These are phyloP conservation scores for Juglanconis sp. DNA, from an alignment of 2,329 filamentous ascomycete species.

Conservation along the genomic window DNA sequence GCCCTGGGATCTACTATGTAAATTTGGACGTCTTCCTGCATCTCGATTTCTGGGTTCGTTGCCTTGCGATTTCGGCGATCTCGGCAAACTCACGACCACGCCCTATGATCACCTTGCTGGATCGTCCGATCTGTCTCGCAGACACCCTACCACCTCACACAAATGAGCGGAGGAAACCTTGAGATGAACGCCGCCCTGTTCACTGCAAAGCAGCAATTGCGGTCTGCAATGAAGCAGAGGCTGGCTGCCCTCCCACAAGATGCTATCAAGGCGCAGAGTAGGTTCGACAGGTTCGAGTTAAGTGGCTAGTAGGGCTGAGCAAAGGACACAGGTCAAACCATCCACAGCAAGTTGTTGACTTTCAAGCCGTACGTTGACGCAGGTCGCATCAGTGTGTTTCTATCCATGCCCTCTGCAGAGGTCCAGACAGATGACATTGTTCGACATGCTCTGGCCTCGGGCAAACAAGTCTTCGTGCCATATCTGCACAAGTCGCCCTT, in stretches of 20 bases:
- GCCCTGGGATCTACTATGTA: background rate
- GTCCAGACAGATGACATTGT: conserved; percentile 82
- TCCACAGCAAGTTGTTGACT: conserved; percentile 62
- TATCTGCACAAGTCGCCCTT: conserved; percentile 69
- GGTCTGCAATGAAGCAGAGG: conserved; percentile 64
- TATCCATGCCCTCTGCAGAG: conserved; percentile 89
- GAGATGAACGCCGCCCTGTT: conserved; percentile 54
- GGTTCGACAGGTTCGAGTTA: conserved; percentile 27
- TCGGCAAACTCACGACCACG: background rate
- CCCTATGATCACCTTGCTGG: background rate
- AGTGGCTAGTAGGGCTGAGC: conserved; percentile 23
- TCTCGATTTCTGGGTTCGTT: background rate
- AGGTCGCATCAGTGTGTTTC: conserved; percentile 75
- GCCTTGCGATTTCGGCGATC: background rate
- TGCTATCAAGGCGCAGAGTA: conserved; percentile 68
- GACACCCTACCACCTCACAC: background rate
- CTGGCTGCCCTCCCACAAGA: conserved; percentile 62
- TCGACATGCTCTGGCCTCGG: conserved; percentile 68
- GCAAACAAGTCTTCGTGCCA: conserved; percentile 88
- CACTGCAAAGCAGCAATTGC: conserved; percentile 72
- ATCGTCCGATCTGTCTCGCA: background rate
- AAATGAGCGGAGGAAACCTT: conserved; percentile 11
- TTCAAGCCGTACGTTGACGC: conserved; percentile 75
- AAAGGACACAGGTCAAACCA: conserved; percentile 52
- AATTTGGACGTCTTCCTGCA: background rate